Evolutionary conservation across 2,329 filamentous ascomycete genomes (phyloP).

Genomic region (Fusarium torulosum): DNA sequence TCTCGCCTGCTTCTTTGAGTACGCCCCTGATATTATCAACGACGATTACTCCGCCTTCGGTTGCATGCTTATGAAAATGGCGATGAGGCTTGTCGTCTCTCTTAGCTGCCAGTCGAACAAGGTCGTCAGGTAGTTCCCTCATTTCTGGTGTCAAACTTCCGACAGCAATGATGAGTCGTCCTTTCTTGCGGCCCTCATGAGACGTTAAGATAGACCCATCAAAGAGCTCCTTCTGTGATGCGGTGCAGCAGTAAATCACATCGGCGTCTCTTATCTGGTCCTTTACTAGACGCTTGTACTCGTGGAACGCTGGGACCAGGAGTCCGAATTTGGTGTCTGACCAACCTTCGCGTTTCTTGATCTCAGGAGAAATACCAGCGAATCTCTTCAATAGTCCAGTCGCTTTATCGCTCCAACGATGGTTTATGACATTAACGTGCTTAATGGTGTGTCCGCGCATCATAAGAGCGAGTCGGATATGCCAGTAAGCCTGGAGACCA

Average conservation of each 20-base stretch:
- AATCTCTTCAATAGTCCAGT: slow-evolving; percentile 64
- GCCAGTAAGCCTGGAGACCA: slow-evolving; percentile 94
- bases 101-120: slow-evolving; percentile 73
- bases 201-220: slow-evolving; percentile 78
- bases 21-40: slow-evolving; percentile 85
- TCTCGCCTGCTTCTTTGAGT: slow-evolving; percentile 85
- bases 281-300: slow-evolving; percentile 73
- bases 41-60: slow-evolving; percentile 74
- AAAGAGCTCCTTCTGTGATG: slow-evolving; percentile 80
- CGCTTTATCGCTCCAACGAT: slow-evolving; percentile 72
- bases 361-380: slow-evolving; percentile 56
- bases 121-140: slow-evolving; percentile 83
- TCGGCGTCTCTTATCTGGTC: slow-evolving; percentile 79
- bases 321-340: slow-evolving; percentile 74
- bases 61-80: slow-evolving; percentile 76
- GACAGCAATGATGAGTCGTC: slow-evolving; percentile 78
- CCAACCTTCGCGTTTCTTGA: slow-evolving; percentile 72
- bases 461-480: slow-evolving; percentile 85
- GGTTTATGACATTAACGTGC: slow-evolving; percentile 86
- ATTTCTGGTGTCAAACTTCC: slow-evolving; percentile 79
- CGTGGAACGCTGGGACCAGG: slow-evolving; percentile 77
- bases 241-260: slow-evolving; percentile 90
- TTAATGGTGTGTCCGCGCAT: slow-evolving; percentile 78
- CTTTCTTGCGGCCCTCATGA: slow-evolving; percentile 76
- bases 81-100: slow-evolving; percentile 59